Conservation (phyloP, 306 rosid species). For the Potentilla sterilis region DNA sequence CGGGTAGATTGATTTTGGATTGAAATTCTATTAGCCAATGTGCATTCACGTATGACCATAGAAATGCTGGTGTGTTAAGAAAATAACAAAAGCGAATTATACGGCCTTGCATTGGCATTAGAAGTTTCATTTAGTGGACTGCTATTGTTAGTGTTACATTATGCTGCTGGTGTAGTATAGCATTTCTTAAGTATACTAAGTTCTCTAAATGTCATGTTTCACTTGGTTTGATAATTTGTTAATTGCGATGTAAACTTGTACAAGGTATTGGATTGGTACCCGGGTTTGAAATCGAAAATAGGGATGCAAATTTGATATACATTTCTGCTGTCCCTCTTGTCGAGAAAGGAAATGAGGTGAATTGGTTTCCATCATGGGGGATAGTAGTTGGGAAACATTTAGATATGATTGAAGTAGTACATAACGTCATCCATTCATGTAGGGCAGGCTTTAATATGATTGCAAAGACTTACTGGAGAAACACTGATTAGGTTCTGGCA, state of each 20-base stretch:
- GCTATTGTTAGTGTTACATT: not conserved
- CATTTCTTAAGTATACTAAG: not conserved
- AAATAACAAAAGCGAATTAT: too few species aligned
- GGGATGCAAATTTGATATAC: not conserved
- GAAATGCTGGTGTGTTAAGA: too few species aligned
- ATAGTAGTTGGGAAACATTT: not conserved
- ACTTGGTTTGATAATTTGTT: not conserved
- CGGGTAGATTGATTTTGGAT: too few species aligned
- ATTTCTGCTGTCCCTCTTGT: not conserved
- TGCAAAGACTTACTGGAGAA: conserved; percentile 68
- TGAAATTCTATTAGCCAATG: too few species aligned
- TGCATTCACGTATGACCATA: too few species aligned
- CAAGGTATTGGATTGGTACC: conserved; percentile 8
- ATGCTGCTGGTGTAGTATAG: not conserved
- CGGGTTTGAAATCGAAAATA: not conserved
- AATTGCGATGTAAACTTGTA: not conserved
- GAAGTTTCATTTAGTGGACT: not conserved
- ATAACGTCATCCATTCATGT: not conserved
- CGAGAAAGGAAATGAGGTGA: not conserved
- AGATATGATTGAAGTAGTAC: not conserved
- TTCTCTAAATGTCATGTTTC: not conserved
- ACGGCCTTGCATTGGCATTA: too few species aligned
- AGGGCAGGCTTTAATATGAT: not conserved
- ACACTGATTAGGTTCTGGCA: not conserved
- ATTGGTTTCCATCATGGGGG: not conserved